Base-by-base conservation (phyloP, 2,329 filamentous ascomycete species). In the Penicillium sp. region DNA sequence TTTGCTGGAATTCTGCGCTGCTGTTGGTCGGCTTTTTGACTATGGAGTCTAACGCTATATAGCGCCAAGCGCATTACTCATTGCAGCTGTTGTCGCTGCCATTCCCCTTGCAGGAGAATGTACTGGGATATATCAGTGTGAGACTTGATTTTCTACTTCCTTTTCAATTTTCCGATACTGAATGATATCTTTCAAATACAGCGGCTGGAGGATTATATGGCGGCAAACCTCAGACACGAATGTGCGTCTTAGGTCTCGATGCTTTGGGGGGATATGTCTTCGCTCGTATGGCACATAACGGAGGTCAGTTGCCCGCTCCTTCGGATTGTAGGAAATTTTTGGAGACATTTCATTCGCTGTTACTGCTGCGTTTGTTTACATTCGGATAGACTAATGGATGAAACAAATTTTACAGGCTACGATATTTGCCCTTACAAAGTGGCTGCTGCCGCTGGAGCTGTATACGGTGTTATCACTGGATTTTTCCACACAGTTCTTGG, bases 201-300 rank as follows among this genome's bases (percentile, higher is more conserved):
- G 57, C 59, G 29, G 57, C 54, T 30, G 59, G 57, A 3, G 57
- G 57, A 2, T 19, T 53, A 18, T 40, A 47, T 34, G 57, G 59
- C 13, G 27, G 57, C 14, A 52, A 53, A 19, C 32, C 47, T 3
- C 30, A 38, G 10, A 19, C 36, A 11, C 57, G 53, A 16, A 19
- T 59, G 19, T 41, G 54, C 23, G n/a, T 59, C 18, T 47, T 57
- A 30, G 59, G 56, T 9, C 42, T 61, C 13, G 54, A 61, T 36
- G 57, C 59, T 10, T 45, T 61, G 16, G 59, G 51, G 2, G 57
- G 59, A 8, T 61, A 61, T 16, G 58, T 59, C 2, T 61, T 61
- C 53, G 58, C 58, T 45, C 53, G 58, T n/a, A 61, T 61, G 58
- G 56, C 56, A 7, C 58, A 61, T 27, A 59, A 61, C 13, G 48